Percentiles rank a stretch among this genome's conserved stretches.
These are phyloP conservation scores for Leucoagaricus sp. DNA, from an alignment of 1,284 basidiomycete species.

Conservation along the genomic window DNA sequence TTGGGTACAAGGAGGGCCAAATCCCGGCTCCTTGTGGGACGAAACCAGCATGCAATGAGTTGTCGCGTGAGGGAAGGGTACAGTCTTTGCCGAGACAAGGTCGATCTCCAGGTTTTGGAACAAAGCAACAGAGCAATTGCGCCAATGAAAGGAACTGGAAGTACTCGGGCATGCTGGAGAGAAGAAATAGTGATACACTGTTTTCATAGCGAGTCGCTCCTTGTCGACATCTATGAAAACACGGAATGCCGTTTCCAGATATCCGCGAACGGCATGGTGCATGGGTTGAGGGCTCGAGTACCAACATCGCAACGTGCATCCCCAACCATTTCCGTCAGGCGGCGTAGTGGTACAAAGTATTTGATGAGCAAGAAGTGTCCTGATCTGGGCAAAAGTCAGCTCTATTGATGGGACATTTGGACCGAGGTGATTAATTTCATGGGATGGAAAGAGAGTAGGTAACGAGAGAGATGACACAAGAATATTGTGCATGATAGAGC, in stretches of 20 bases:
- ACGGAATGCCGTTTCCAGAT: conserved; percentile 27
- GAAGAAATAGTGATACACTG: not conserved
- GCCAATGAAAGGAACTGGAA: not conserved
- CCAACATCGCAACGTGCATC: conserved; percentile 30
- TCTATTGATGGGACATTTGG: conserved; percentile 15
- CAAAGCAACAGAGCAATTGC: not conserved
- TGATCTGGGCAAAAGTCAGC: conserved; percentile 23
- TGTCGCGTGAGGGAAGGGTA: conserved; percentile 25
- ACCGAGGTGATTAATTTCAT: conserved; percentile 23
- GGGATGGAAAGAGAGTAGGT: conserved; percentile 24
- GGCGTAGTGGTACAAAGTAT: conserved; percentile 27
- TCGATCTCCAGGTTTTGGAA: conserved; percentile 24
- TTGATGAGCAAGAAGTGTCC: conserved; percentile 28
- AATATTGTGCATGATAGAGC: conserved; percentile 20
- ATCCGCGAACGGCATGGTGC: conserved; percentile 26
- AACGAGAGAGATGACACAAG: conserved; percentile 25
- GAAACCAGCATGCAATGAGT: conserved; percentile 26
- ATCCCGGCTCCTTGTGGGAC: conserved; percentile 30
- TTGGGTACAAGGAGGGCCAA: conserved; percentile 30
- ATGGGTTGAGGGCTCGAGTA: conserved; percentile 28
- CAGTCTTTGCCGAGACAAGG: conserved; percentile 17
- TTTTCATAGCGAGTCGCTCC: not conserved
- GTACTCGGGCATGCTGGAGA: not conserved
- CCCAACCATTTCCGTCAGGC: conserved; percentile 27
- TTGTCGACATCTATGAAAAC: conserved; percentile 21